A percentile compares a stretch with the other conserved stretches of the same genome.
Conservation (phyloP, 1,284 basidiomycete genomes). For the Veloporphyrellus conicus region DNA sequence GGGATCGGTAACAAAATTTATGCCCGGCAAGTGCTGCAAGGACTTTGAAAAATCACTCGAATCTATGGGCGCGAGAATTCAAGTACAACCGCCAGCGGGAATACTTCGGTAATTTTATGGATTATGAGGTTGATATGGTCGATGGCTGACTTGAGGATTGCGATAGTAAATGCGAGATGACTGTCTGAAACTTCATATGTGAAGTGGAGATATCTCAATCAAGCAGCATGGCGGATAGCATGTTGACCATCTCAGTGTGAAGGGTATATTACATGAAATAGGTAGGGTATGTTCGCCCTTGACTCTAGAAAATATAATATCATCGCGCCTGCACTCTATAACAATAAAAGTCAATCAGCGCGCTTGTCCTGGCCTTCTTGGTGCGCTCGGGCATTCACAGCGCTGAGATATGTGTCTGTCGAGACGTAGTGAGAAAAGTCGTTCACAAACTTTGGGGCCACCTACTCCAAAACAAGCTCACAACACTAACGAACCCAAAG, state of each 20-base stretch:
- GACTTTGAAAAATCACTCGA: too few relatives aligned
- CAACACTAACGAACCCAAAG: slow-evolving; percentile 72
- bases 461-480: slow-evolving; percentile 85
- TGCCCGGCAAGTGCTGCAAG: background rate
- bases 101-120: too few relatives aligned
- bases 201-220: too few relatives aligned
- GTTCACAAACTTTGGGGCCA: slow-evolving; percentile 23
- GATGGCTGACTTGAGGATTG: too few relatives aligned
- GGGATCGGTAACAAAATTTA: background rate
- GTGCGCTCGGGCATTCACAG: slow-evolving; percentile 35
- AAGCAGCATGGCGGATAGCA: too few relatives aligned
- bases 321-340: background rate
- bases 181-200: too few relatives aligned
- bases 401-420: slow-evolving; percentile 47
- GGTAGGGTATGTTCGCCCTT: background rate
- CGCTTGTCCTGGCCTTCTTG: slow-evolving; percentile 3
- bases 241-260: background rate
- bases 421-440: slow-evolving; percentile 4
- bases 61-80: too few relatives aligned
- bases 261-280: slow-evolving; percentile 14
- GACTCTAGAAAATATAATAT: slow-evolving; percentile 15
- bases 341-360: slow-evolving; percentile 5
- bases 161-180: too few relatives aligned
- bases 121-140: too few relatives aligned
- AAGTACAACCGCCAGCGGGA: too few relatives aligned